Conservation (phyloP, 139 green algal genomes). For the Coelastrella sp. region DNA sequence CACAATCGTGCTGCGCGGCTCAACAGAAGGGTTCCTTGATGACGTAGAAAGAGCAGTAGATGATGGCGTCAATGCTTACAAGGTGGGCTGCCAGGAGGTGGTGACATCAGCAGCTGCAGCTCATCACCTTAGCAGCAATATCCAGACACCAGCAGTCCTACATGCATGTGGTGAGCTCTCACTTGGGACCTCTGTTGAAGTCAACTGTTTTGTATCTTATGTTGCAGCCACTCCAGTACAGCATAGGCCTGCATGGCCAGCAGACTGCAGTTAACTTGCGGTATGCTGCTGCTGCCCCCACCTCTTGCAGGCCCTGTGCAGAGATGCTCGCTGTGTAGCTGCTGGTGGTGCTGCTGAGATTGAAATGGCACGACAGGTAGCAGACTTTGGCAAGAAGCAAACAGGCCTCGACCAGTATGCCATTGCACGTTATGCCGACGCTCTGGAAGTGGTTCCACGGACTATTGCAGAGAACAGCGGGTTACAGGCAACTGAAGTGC, state of each 20-base stretch:
- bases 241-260: too few relatives aligned
- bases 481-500: conserved; percentile 71
- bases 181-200: not conserved
- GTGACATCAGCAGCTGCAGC: too few relatives aligned
- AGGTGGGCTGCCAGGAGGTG: conserved; percentile 51
- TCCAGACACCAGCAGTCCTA: not conserved
- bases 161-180: not conserved
- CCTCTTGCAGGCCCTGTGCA: conserved; percentile 70
- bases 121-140: too few relatives aligned
- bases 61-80: conserved; percentile 97
- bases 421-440: conserved; percentile 88
- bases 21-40: conserved; percentile 93
- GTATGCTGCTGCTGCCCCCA: not conserved
- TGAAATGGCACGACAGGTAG: conserved; percentile 81
- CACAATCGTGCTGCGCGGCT: conserved; percentile 94
- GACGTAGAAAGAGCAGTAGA: conserved; percentile 97
- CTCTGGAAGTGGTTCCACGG: conserved; percentile 94
- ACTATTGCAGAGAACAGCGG: conserved; percentile 95
- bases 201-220: not conserved
- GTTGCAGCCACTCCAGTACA: not conserved
- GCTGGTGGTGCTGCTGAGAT: conserved; percentile 93
- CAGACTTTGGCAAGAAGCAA: conserved; percentile 81
- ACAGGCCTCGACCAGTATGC: conserved; percentile 98
- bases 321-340: conserved; percentile 83
- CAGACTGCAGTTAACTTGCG: too few relatives aligned